Conservation (phyloP, 208 protist genomes). For the Leishmania guyanensis region DNA sequence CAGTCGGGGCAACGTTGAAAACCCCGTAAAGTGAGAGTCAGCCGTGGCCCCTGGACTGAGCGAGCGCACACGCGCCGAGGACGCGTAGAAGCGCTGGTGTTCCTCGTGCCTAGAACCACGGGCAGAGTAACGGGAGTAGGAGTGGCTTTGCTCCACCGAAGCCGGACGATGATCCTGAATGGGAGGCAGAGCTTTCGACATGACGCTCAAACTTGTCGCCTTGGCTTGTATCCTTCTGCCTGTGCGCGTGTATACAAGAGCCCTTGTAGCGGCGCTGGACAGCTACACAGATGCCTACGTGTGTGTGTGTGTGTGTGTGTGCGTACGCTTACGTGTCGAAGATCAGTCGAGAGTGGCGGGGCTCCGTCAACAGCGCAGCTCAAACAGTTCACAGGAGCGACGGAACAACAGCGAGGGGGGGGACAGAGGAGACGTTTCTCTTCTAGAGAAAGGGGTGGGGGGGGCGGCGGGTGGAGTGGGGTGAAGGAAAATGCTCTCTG, state of each 20-base stretch:
- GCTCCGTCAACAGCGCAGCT: neutral
- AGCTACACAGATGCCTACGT: neutral
- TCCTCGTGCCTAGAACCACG: slow-evolving; percentile 6
- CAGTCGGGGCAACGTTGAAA: slow-evolving; percentile 33
- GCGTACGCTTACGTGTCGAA: neutral
- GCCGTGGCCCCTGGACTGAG: slow-evolving; percentile 5
- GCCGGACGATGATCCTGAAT: slow-evolving; percentile 24
- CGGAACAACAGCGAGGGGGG: neutral
- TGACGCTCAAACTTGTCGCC: slow-evolving; percentile 2
- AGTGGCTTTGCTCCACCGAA: slow-evolving; percentile 15
- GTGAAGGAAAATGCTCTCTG: neutral
- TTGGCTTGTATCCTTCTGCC: neutral
- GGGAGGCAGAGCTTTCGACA: slow-evolving; percentile 54
- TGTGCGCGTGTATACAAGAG: neutral
- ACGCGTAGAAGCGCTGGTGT: slow-evolving; percentile 12
- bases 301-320: neutral
- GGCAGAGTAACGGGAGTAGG: slow-evolving; percentile 19
- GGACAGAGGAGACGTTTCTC: neutral
- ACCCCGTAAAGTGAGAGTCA: slow-evolving; percentile 2
- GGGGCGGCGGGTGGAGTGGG: neutral
- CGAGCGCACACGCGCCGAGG: slow-evolving; percentile 14
- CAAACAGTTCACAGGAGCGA: neutral
- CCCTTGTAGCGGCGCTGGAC: neutral
- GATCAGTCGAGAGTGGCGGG: neutral
- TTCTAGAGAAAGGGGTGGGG: neutral